Percentiles rank a stretch among this genome's conserved stretches.
Conservation (phyloP, 2,329 filamentous ascomycete genomes). For the Ramichloridium luteum region DNA sequence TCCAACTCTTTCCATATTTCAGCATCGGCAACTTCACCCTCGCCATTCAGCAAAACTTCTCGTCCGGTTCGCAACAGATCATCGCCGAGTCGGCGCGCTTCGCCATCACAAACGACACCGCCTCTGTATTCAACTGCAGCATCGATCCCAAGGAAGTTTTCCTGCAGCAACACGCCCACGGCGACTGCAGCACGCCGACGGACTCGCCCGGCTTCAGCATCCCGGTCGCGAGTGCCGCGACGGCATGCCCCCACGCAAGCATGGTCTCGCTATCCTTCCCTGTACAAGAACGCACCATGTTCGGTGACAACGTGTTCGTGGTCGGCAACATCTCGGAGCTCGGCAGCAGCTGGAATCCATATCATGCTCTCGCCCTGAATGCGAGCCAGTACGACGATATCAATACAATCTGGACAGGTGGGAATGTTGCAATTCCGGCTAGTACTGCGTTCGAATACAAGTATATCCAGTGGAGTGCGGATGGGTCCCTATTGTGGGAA, state of each 20-base stretch:
- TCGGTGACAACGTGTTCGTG: constrained; percentile 1
- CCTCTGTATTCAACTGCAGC: constrained; percentile 10
- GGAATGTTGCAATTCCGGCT: constrained; percentile 12
- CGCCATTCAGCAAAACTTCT: constrained; percentile 14
- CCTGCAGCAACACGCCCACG: constrained; percentile 14
- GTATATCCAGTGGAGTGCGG: constrained; percentile 31
- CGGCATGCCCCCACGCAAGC: constrained; percentile 1
- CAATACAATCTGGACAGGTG: neutral
- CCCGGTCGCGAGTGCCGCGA: constrained; percentile 5
- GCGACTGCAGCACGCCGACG: constrained; percentile 13
- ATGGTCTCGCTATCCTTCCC: constrained; percentile 2
- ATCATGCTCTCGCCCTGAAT: neutral
- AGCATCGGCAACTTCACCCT: constrained; percentile 20
- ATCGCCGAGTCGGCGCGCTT: constrained; percentile 2
- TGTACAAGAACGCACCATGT: constrained; percentile 1
- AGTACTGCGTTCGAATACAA: constrained; percentile 3
- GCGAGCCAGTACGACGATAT: neutral
- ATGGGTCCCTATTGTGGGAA: constrained; percentile 50
- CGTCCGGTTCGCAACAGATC: constrained; percentile 4
- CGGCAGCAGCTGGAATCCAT: constrained; percentile 2
- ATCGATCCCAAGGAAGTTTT: constrained; percentile 12
- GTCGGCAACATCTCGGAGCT: constrained; percentile 1
- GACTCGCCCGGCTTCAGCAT: constrained; percentile 7
- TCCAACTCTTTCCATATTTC: constrained; percentile 18
- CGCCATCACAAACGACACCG: constrained; percentile 10